phyloP scores from a whole-genome alignment of 2,329 filamentous ascomycete species.

The Claviceps spartinae region DNA sequence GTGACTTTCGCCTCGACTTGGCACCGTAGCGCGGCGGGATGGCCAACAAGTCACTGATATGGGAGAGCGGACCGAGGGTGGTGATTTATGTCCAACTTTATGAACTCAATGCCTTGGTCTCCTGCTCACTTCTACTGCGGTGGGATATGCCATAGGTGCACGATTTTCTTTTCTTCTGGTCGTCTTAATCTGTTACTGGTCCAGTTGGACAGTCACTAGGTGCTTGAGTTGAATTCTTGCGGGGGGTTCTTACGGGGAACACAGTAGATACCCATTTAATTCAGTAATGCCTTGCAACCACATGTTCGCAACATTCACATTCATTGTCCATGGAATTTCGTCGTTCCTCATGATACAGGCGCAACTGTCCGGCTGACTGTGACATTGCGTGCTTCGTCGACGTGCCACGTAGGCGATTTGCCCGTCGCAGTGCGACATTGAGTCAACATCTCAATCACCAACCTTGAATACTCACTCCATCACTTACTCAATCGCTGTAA shows the following conservation, averaged over 20 bases:
- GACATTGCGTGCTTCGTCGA: no score
- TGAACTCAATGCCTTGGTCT: not conserved
- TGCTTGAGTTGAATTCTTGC: slow-evolving; percentile 24
- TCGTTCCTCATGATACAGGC: no score
- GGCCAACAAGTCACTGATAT: not conserved
- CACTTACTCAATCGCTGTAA: no score
- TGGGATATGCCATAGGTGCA: not conserved
- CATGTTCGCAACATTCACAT: not conserved
- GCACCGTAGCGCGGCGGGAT: not conserved
- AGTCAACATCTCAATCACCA: no score
- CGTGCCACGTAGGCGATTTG: no score
- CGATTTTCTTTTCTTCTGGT: not conserved
- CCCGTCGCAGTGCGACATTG: no score
- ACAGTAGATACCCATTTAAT: slow-evolving; percentile 5
- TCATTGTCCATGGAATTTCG: no score
- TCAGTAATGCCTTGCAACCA: not conserved
- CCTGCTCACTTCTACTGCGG: not conserved
- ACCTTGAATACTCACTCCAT: no score
- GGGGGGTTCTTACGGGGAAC: not conserved
- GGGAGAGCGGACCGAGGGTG: not conserved
- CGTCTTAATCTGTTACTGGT: not conserved
- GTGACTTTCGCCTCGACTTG: not conserved
- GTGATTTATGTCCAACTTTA: not conserved
- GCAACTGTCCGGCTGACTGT: no score
- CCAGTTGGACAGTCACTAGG: not conserved